These are phyloP conservation scores for Thraustochytrium aureum DNA, from an alignment of 352 stramenopile species.

Conservation along the genomic window DNA sequence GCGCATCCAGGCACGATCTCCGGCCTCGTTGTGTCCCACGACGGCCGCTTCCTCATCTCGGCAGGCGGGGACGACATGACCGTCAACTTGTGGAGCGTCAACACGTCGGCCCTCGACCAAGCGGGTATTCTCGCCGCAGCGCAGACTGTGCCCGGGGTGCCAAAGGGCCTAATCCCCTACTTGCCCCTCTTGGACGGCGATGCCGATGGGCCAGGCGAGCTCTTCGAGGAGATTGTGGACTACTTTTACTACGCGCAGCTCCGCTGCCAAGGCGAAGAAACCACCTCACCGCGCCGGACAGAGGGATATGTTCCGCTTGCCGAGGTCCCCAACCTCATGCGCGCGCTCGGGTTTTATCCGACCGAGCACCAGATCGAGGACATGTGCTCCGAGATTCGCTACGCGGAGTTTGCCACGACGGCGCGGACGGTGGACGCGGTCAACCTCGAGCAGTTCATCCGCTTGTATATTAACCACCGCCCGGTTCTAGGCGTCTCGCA, in stretches of 20 bases:
- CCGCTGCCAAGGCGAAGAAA: conserved; percentile 80
- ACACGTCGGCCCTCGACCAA: conserved; percentile 70
- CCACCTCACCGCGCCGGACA: conserved; percentile 68
- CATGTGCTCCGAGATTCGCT: conserved; percentile 80
- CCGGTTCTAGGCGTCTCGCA: conserved; percentile 79
- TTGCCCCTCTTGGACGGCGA: conserved; percentile 79
- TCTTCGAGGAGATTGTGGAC: conserved; percentile 88
- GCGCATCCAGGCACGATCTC: conserved; percentile 81
- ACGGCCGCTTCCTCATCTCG: conserved; percentile 79
- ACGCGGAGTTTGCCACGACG: conserved; percentile 60
- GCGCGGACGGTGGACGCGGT: conserved; percentile 59
- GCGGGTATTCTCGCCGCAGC: conserved; percentile 25
- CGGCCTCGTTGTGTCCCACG: conserved; percentile 73
- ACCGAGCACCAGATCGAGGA: conserved; percentile 82
- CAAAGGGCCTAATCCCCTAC: conserved; percentile 67
- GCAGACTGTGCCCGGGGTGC: background rate
- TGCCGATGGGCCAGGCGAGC: conserved; percentile 66
- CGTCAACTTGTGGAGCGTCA: conserved; percentile 85
- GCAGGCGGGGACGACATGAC: conserved; percentile 79
- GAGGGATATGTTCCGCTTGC: conserved; percentile 69
- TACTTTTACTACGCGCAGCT: conserved; percentile 94
- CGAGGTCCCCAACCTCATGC: conserved; percentile 88
- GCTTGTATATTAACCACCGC: conserved; percentile 88
- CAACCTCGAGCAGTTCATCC: conserved; percentile 71
- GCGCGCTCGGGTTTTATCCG: conserved; percentile 85